A percentile compares a stretch with the other conserved stretches of the same genome.
Conservation (phyloP, 2,329 filamentous ascomycete genomes). For the Aspergillus transmontanensis region DNA sequence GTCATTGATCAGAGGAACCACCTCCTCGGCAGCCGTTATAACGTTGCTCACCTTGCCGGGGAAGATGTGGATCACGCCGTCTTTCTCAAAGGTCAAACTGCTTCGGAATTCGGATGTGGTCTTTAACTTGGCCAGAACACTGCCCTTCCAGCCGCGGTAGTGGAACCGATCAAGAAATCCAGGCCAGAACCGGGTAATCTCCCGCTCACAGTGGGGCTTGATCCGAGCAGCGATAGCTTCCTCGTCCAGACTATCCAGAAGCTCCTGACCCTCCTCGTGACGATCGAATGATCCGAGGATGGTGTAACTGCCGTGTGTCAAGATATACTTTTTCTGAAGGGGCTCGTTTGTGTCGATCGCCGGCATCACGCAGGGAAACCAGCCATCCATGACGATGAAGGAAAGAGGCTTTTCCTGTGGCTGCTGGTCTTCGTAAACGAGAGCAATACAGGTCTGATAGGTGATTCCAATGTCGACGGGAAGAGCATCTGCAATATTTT, state of each 20-base stretch:
- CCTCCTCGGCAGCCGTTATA: constrained; percentile 3
- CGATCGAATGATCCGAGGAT: constrained; percentile 7
- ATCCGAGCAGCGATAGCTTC: not conserved
- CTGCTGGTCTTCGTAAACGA: constrained; percentile 4
- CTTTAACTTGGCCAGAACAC: constrained; percentile 9
- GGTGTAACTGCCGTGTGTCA: constrained; percentile 8
- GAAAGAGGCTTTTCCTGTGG: not conserved
- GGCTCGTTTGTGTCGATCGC: not conserved
- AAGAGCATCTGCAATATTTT: not conserved
- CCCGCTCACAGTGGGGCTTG: constrained; percentile 4
- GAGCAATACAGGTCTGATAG: constrained; percentile 5
- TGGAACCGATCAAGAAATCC: constrained; percentile 5
- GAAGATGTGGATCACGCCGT: constrained; percentile 11
- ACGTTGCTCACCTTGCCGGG: constrained; percentile 12
- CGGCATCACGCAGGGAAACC: constrained; percentile 7
- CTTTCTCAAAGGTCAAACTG: constrained; percentile 3
- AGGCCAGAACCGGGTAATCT: constrained; percentile 12
- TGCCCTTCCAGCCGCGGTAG: constrained; percentile 9
- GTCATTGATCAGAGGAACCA: constrained; percentile 1
- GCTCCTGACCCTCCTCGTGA: not conserved
- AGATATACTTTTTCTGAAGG: not conserved
- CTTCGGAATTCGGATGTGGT: constrained; percentile 10
- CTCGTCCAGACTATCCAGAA: not conserved
- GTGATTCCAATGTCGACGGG: constrained; percentile 2
- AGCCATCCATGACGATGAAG: constrained; percentile 13